Conservation (phyloP, 169 alveolate genomes). For the Eimeria tenella region DNA sequence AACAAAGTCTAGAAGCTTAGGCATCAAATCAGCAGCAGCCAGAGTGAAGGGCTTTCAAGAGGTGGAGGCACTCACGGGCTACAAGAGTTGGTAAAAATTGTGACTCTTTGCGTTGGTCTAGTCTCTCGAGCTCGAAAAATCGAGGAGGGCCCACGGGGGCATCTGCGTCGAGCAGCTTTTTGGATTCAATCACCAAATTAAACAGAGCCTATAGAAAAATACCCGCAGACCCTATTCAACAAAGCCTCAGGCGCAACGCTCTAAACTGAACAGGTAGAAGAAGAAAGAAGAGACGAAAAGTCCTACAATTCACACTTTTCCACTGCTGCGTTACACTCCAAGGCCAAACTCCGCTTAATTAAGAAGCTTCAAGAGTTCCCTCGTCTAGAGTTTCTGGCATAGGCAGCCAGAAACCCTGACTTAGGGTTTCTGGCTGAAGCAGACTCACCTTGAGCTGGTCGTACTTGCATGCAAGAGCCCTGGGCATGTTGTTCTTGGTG, state of each 20-base stretch:
- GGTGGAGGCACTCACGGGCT: conserved; percentile 10
- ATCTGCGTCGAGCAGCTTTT: not conserved
- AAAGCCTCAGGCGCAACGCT: not conserved
- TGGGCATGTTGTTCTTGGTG: conserved; percentile 48
- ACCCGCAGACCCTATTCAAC: not conserved
- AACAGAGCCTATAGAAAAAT: not conserved
- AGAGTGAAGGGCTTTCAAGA: not conserved
- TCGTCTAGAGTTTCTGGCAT: not conserved
- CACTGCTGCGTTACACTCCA: too few relatives aligned
- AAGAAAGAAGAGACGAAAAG: not conserved
- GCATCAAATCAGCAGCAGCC: not conserved
- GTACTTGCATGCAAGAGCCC: not conserved
- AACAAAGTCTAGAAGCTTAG: not conserved
- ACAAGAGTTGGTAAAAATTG: conserved; percentile 63
- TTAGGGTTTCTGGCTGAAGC: not conserved
- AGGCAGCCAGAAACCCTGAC: not conserved
- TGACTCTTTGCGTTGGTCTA: conserved; percentile 71
- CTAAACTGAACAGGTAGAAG: not conserved
- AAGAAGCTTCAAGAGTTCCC: too few relatives aligned
- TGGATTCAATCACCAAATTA: conserved; percentile 5
- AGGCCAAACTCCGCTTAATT: too few relatives aligned
- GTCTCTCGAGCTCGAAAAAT: conserved; percentile 38
- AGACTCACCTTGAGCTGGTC: conserved; percentile 24
- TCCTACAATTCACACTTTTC: too few relatives aligned
- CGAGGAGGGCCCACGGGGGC: conserved; percentile 58